Evolutionary conservation across 2,329 filamentous ascomycete species (phyloP).

Genomic region (Boeremia exigua): DNA sequence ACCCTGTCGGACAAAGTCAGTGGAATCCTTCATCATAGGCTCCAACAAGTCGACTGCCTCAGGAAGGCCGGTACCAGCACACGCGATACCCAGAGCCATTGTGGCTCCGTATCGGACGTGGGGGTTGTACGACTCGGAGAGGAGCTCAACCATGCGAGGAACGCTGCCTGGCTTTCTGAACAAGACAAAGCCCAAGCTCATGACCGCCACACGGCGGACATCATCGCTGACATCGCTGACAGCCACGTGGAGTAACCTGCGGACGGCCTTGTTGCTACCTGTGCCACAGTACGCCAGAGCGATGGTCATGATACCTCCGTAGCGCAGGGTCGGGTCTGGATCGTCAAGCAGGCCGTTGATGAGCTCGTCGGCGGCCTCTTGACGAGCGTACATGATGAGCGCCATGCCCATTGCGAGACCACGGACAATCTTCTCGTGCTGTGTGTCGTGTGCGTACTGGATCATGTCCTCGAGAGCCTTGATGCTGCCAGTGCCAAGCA

Average conservation of each 20-base stretch:
- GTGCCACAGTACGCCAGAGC: conserved; percentile 96
- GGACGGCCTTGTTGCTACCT: conserved; percentile 97
- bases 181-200: conserved; percentile 97
- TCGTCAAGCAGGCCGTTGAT: conserved; percentile 94
- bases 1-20: conserved; percentile 96
- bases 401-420: conserved; percentile 96
- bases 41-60: conserved; percentile 96
- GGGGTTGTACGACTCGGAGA: conserved; percentile 98
- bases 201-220: conserved; percentile 92
- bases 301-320: conserved; percentile 98
- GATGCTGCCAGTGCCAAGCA: conserved; percentile 96
- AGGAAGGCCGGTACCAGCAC: conserved; percentile 91
- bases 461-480: conserved; percentile 96
- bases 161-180: conserved; percentile 98
- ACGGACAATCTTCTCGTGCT: conserved; percentile 98
- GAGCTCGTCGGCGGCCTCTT: conserved; percentile 92
- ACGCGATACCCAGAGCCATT: conserved; percentile 98
- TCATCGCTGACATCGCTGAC: conserved; percentile 99
- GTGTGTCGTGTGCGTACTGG: conserved; percentile 94
- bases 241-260: conserved; percentile 91
- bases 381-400: conserved; percentile 95
- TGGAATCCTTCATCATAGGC: conserved; percentile 99
- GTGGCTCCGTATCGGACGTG: conserved; percentile 97
- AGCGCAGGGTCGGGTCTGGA: conserved; percentile 89
- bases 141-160: conserved; percentile 96